These are phyloP conservation scores for Pseudocercospora fuligena DNA, from an alignment of 2,329 filamentous ascomycete genomes.

Conservation along the genomic window DNA sequence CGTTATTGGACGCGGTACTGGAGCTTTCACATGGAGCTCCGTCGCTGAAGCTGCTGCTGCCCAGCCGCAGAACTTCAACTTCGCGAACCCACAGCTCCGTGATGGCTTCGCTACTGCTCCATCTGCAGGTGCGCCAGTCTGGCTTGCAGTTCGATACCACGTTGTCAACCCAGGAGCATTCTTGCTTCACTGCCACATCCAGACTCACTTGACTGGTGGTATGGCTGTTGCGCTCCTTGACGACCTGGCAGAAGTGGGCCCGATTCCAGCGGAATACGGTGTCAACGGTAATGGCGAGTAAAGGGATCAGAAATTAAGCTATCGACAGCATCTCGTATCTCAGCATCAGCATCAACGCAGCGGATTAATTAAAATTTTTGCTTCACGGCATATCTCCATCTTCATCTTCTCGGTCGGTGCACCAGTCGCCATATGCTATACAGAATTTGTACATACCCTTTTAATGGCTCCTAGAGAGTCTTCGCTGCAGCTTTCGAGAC, in stretches of 20 bases:
- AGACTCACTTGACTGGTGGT: conserved; percentile 53
- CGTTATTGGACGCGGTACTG: conserved; percentile 57
- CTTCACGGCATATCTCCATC: conserved; percentile 1
- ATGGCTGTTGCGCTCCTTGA: conserved; percentile 57
- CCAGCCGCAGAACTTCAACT: conserved; percentile 60
- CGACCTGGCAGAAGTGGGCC: conserved; percentile 29
- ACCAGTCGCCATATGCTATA: not conserved
- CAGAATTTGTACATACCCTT: conserved; percentile 1
- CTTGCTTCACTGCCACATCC: conserved; percentile 58
- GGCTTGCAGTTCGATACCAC: conserved; percentile 54
- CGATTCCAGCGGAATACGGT: conserved; percentile 34
- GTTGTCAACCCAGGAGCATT: conserved; percentile 53
- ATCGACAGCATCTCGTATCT: conserved; percentile 5
- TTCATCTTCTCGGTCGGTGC: conserved; percentile 1
- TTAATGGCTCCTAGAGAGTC: conserved; percentile 2
- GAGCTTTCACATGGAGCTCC: conserved; percentile 56
- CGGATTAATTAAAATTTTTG: not conserved
- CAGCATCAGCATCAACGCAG: conserved; percentile 2
- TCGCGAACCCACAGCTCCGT: conserved; percentile 59
- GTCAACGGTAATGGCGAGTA: conserved; percentile 14
- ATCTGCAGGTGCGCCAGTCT: conserved; percentile 33
- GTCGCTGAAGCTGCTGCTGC: conserved; percentile 58
- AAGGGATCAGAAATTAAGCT: not conserved
- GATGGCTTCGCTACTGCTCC: conserved; percentile 50
- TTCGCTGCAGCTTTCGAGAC: not conserved